A percentile compares a stretch with the other conserved stretches of the same genome.
Evolutionary conservation across 139 green algal species (phyloP).

Genomic region (Desmodesmus armatus): DNA sequence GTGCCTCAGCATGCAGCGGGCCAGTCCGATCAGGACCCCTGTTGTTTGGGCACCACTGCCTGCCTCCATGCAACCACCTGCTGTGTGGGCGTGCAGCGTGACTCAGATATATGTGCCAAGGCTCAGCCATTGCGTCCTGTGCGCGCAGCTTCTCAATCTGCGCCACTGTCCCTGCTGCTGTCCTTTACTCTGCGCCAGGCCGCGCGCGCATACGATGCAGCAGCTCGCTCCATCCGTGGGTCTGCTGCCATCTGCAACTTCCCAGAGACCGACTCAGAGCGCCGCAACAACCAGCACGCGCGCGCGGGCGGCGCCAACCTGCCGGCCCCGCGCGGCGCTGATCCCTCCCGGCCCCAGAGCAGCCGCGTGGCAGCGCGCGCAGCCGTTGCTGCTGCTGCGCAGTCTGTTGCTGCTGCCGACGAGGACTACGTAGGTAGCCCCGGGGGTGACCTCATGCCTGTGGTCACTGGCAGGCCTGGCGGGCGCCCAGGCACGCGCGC

Average conservation of each 20-base stretch:
- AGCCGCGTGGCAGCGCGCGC: not conserved
- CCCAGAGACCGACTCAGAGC: slow-evolving; percentile 45
- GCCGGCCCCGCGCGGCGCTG: not conserved
- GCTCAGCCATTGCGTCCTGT: too few relatives aligned
- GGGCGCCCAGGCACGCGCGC: slow-evolving; percentile 20
- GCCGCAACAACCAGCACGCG: slow-evolving; percentile 16
- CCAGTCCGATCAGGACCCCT: too few relatives aligned
- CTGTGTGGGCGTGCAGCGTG: too few relatives aligned
- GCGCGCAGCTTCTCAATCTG: too few relatives aligned
- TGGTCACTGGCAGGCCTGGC: not conserved
- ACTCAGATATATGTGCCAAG: too few relatives aligned
- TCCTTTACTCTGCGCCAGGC: slow-evolving; percentile 50
- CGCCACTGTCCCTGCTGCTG: too few relatives aligned
- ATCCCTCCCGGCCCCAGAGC: not conserved
- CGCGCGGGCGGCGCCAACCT: not conserved
- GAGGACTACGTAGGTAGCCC: slow-evolving; percentile 35
- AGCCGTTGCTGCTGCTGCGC: too few relatives aligned
- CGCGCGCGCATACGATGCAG: slow-evolving; percentile 80
- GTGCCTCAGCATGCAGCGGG: too few relatives aligned
- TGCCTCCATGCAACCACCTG: too few relatives aligned
- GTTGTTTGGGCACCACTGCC: too few relatives aligned
- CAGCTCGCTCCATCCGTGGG: slow-evolving; percentile 76
- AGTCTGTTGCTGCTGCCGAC: not conserved
- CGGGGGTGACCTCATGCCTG: not conserved
- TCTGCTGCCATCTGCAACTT: slow-evolving; percentile 80